A percentile compares a stretch with the other conserved stretches of the same genome.
Evolutionary conservation across 768 basidiomycete species (phyloP).

Genomic region (Hericium erinaceus): DNA sequence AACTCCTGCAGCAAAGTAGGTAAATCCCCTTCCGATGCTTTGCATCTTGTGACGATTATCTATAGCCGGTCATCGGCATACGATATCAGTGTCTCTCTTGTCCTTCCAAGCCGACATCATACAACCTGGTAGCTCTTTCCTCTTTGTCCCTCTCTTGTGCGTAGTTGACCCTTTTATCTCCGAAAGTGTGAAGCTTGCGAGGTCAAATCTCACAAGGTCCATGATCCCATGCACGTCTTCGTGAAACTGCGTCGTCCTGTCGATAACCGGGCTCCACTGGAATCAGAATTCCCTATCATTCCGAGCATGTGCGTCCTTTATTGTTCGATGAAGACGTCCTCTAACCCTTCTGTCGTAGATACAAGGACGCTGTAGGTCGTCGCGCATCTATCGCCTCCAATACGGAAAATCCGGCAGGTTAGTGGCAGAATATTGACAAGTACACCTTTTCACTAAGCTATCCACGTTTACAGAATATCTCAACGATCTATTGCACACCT

Average conservation of each 20-base stretch:
- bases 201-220: conserved; percentile 61
- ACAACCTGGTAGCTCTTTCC: conserved; percentile 55
- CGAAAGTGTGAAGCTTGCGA: conserved; percentile 77
- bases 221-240: conserved; percentile 82
- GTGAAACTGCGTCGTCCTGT: conserved; percentile 81
- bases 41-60: neutral
- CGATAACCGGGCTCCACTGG: conserved; percentile 37
- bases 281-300: conserved; percentile 49
- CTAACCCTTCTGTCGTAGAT: conserved; percentile 32
- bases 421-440: neutral
- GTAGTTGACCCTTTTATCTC: neutral
- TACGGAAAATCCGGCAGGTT: conserved; percentile 48
- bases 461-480: conserved; percentile 47
- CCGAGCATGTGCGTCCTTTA: conserved; percentile 49
- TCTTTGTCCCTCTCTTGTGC: neutral
- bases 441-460: neutral
- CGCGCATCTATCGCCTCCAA: conserved; percentile 22
- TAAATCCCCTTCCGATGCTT: neutral
- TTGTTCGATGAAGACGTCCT: neutral
- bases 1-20: conserved; percentile 9
- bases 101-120: conserved; percentile 60
- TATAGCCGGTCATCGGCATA: conserved; percentile 62
- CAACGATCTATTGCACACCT: conserved; percentile 43
- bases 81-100: conserved; percentile 91
- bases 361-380: conserved; percentile 50